A percentile compares a stretch with the other conserved stretches of the same genome.
Conservation (phyloP, 2,329 filamentous ascomycete species). For the Fusarium falciforme region DNA sequence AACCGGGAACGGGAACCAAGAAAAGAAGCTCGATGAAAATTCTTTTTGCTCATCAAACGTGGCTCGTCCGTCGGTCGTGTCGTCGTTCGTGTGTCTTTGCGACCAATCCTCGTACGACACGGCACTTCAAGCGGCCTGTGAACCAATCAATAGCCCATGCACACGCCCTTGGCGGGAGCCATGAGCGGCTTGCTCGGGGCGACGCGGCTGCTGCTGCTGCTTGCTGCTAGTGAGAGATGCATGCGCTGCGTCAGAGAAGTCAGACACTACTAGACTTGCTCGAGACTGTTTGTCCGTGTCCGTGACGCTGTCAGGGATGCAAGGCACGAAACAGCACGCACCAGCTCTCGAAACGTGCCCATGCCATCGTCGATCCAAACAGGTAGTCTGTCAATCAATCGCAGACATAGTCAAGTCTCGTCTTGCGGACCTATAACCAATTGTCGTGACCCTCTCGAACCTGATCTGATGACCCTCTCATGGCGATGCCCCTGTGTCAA, state of each 20-base stretch:
- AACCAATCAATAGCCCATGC: slow-evolving; percentile 37
- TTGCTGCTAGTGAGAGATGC: not conserved
- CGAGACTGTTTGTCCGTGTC: not conserved
- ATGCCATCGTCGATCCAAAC: slow-evolving; percentile 7
- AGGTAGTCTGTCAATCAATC: slow-evolving; percentile 27
- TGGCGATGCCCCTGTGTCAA: slow-evolving; percentile 11
- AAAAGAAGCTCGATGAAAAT: slow-evolving; percentile 12
- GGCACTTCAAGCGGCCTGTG: slow-evolving; percentile 30
- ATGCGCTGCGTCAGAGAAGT: not conserved
- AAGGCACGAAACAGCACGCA: slow-evolving; percentile 32
- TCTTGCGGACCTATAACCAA: not conserved
- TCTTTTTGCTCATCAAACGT: slow-evolving; percentile 18
- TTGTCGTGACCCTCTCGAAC: not conserved
- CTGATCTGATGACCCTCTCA: slow-evolving; percentile 5
- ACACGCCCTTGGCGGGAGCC: slow-evolving; percentile 18
- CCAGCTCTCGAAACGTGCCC: slow-evolving; percentile 36
- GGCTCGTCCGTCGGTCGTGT: slow-evolving; percentile 13
- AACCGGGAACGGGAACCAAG: slow-evolving; percentile 16
- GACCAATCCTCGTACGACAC: slow-evolving; percentile 40
- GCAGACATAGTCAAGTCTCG: not conserved
- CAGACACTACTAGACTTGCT: not conserved
- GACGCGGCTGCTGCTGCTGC: slow-evolving; percentile 34
- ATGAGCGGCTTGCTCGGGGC: slow-evolving; percentile 22
- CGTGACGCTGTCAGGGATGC: slow-evolving; percentile 11
- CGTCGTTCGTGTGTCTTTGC: slow-evolving; percentile 20